A percentile compares a stretch with the other conserved stretches of the same genome.
These are phyloP conservation scores for Penicillium desertorum DNA, from an alignment of 495 filamentous ascomycete species.

Conservation along the genomic window DNA sequence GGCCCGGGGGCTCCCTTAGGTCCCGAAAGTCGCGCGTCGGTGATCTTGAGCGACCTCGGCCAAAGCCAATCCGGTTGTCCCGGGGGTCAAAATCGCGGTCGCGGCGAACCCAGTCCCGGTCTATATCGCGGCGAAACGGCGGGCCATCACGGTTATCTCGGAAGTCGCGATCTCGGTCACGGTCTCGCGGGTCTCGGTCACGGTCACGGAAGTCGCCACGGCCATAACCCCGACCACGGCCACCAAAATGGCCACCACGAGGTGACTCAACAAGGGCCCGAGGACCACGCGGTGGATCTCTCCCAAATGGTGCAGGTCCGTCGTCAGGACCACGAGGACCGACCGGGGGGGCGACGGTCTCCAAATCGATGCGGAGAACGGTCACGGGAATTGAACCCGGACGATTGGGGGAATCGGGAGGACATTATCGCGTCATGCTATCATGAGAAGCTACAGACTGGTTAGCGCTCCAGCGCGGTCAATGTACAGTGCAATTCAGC, in stretches of 20 bases:
- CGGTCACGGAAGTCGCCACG: conserved; percentile 62
- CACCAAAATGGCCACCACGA: conserved; percentile 50
- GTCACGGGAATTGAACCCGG: conserved; percentile 51
- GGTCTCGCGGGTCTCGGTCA: conserved; percentile 52
- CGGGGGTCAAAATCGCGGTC: conserved; percentile 50
- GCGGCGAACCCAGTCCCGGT: conserved; percentile 34
- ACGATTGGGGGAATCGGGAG: conserved; percentile 46
- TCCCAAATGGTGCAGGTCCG: conserved; percentile 37
- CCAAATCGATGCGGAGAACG: conserved; percentile 48
- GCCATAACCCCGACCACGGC: conserved; percentile 49
- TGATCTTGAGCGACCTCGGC: conserved; percentile 47
- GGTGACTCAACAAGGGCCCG: conserved; percentile 67
- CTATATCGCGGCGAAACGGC: conserved; percentile 40
- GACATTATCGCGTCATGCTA: conserved; percentile 54
- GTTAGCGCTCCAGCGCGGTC: conserved; percentile 13
- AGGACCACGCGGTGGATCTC: conserved; percentile 68
- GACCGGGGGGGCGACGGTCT: conserved; percentile 44
- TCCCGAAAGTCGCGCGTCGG: conserved; percentile 54
- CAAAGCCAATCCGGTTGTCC: conserved; percentile 41
- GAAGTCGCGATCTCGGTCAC: conserved; percentile 45
- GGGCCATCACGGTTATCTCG: conserved; percentile 42
- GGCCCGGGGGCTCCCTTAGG: conserved; percentile 38
- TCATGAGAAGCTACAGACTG: conserved; percentile 12
- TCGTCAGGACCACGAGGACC: conserved; percentile 45
- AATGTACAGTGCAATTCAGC: conserved; percentile 2